A percentile compares a stretch with the other conserved stretches of the same genome.
These are phyloP conservation scores for Saccharomycopsis sp. DNA, from an alignment of 805 yeast species.

Conservation along the genomic window DNA sequence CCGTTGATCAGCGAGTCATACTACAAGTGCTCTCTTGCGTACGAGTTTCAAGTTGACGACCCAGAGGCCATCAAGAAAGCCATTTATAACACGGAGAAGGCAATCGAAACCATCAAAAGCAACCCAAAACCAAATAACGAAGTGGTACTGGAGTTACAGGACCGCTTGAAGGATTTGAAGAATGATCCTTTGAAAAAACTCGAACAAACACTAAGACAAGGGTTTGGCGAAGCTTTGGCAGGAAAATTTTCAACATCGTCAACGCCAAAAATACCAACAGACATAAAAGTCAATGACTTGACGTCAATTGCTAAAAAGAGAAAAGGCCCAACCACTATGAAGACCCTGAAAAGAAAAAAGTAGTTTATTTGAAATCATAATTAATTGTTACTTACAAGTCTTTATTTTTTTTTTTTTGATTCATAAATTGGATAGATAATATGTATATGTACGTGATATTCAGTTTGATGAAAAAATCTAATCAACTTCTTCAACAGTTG, in stretches of 20 bases:
- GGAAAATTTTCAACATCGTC: conserved; percentile 4
- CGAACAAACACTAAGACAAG: conserved; percentile 45
- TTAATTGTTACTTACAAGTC: too few species aligned
- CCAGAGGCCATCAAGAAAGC: conserved; percentile 40
- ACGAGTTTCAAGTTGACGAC: conserved; percentile 59
- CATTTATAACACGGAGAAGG: conserved; percentile 42
- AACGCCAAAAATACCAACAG: background rate
- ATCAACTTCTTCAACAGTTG: conserved; percentile 79
- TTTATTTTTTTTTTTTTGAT: too few species aligned
- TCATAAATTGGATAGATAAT: too few species aligned
- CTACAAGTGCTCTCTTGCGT: conserved; percentile 70
- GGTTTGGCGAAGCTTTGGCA: conserved; percentile 40
- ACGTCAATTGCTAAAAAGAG: conserved; percentile 52
- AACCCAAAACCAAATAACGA: conserved; percentile 28
- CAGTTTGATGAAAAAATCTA: too few species aligned
- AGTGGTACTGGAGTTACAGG: conserved; percentile 38
- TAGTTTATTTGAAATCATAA: too few species aligned
- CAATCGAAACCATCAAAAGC: conserved; percentile 40
- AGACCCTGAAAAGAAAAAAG: conserved; percentile 11
- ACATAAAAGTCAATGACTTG: conserved; percentile 48
- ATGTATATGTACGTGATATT: too few species aligned
- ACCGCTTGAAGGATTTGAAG: conserved; percentile 45
- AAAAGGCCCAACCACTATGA: conserved; percentile 19
- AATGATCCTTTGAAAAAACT: conserved; percentile 44
- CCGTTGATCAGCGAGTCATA: conserved; percentile 67